These are phyloP conservation scores for Groenewaldozyma tartarivorans DNA, from an alignment of 805 yeast species.

Conservation along the genomic window DNA sequence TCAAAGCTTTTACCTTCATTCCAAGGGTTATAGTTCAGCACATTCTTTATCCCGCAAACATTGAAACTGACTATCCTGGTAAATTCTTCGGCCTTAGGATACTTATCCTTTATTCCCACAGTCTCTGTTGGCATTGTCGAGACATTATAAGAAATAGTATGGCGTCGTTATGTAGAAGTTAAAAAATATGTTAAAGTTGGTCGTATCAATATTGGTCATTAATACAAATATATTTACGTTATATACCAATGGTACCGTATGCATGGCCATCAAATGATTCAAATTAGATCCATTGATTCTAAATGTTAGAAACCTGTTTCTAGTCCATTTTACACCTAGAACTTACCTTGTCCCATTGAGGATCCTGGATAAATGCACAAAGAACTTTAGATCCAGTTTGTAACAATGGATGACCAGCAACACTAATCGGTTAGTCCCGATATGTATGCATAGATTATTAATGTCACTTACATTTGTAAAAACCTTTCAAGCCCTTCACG, in stretches of 20 bases:
- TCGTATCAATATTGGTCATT: too few relatives aligned
- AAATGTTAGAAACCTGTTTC: neutral
- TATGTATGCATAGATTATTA: neutral
- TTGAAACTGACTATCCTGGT: conserved; percentile 64
- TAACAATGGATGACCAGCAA: conserved; percentile 87
- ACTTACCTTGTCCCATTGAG: conserved; percentile 51
- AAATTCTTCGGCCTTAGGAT: conserved; percentile 1
- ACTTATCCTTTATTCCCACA: neutral
- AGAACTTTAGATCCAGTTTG: conserved; percentile 79
- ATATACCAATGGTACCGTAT: too few relatives aligned
- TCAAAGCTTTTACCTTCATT: conserved; percentile 34
- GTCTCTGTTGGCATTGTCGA: neutral
- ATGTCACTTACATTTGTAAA: conserved; percentile 33
- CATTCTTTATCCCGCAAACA: conserved; percentile 73
- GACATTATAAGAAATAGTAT: neutral
- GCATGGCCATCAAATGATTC: too few relatives aligned
- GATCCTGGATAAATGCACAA: conserved; percentile 80
- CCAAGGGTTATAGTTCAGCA: conserved; percentile 83
- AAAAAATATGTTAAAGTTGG: too few relatives aligned
- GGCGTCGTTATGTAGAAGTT: too few relatives aligned
- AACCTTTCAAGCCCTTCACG: conserved; percentile 78
- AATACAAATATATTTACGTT: too few relatives aligned
- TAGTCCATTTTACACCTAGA: too few relatives aligned
- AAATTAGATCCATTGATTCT: conserved; percentile 15
- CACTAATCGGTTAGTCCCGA: conserved; percentile 30